A percentile compares a stretch with the other conserved stretches of the same genome.
Conservation (phyloP, 1,284 basidiomycete species). For the Cerrena zonata region DNA sequence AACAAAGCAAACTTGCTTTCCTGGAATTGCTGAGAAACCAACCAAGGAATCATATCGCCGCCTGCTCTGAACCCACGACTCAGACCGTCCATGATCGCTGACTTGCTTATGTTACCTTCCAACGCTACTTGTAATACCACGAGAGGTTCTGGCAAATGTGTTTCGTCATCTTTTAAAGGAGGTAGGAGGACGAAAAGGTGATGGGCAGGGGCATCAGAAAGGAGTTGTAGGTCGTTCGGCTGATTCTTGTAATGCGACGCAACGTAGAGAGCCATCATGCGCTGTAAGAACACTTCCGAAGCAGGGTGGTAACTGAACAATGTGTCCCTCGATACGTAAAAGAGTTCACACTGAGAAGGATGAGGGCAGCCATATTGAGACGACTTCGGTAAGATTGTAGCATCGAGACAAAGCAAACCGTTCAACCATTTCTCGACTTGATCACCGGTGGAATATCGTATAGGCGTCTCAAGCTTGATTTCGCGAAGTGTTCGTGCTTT, state of each 20-base stretch:
- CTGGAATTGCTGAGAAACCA: conserved; percentile 93
- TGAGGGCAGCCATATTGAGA: conserved; percentile 82
- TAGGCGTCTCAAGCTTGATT: conserved; percentile 92
- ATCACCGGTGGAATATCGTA: conserved; percentile 87
- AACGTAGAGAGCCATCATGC: conserved; percentile 98
- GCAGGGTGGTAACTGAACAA: conserved; percentile 97
- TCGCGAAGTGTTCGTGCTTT: conserved; percentile 82
- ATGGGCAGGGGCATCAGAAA: conserved; percentile 95
- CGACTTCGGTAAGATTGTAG: conserved; percentile 64
- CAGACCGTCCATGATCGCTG: conserved; percentile 82
- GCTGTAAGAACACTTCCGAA: conserved; percentile 92
- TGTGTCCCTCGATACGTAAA: conserved; percentile 93
- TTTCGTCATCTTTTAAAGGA: conserved; percentile 83
- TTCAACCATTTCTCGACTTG: conserved; percentile 95
- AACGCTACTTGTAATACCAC: conserved; percentile 94
- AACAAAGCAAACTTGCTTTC: conserved; percentile 90
- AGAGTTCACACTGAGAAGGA: conserved; percentile 89
- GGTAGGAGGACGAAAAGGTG: conserved; percentile 94
- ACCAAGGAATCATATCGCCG: conserved; percentile 98
- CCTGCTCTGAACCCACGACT: conserved; percentile 76
- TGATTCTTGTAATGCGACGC: conserved; percentile 99
- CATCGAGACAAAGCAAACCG: conserved; percentile 85
- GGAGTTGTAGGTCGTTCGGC: conserved; percentile 94
- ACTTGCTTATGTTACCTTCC: conserved; percentile 88
- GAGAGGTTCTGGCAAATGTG: conserved; percentile 83